A percentile compares a stretch with the other conserved stretches of the same genome.
These are phyloP conservation scores for Canna indica DNA, from an alignment of 176 grass and related monocot genomes.

Conservation along the genomic window DNA sequence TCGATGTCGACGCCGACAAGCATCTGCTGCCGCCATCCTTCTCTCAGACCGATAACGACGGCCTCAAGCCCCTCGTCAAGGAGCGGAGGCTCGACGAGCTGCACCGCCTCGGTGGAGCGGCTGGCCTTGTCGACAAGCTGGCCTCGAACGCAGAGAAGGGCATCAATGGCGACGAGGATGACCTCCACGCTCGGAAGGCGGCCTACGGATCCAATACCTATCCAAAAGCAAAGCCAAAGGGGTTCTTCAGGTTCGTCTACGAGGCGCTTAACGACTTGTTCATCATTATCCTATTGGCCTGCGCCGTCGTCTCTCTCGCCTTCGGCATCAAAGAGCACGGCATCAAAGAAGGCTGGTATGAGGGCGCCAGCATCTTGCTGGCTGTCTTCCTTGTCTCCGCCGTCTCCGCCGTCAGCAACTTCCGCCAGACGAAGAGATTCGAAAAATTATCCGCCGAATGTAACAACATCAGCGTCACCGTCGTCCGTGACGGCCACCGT, in stretches of 20 bases:
- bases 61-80: slow-evolving; percentile 1
- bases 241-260: slow-evolving; percentile 2
- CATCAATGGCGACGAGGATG: not conserved
- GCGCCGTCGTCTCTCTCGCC: slow-evolving; percentile 15
- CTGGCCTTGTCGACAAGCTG: not conserved
- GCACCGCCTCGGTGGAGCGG: not conserved
- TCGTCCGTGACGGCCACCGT: slow-evolving; percentile 1
- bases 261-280: slow-evolving; percentile 14
- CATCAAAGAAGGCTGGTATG: slow-evolving; percentile 16
- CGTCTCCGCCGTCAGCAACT: slow-evolving; percentile 17
- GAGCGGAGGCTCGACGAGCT: not conserved
- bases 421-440: slow-evolving; percentile 16
- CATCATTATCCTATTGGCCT: slow-evolving; percentile 9
- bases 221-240: slow-evolving; percentile 2
- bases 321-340: slow-evolving; percentile 24
- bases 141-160: not conserved
- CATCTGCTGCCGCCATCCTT: not conserved
- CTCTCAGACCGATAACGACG: not conserved
- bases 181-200: not conserved
- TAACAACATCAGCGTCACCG: slow-evolving; percentile 8
- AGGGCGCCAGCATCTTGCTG: slow-evolving; percentile 17
- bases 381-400: slow-evolving; percentile 7
- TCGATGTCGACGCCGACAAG: not conserved
- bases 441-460: not conserved
- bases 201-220: not conserved